Base-by-base conservation (phyloP, 495 filamentous ascomycete species). In the Xylaria cubensis region DNA sequence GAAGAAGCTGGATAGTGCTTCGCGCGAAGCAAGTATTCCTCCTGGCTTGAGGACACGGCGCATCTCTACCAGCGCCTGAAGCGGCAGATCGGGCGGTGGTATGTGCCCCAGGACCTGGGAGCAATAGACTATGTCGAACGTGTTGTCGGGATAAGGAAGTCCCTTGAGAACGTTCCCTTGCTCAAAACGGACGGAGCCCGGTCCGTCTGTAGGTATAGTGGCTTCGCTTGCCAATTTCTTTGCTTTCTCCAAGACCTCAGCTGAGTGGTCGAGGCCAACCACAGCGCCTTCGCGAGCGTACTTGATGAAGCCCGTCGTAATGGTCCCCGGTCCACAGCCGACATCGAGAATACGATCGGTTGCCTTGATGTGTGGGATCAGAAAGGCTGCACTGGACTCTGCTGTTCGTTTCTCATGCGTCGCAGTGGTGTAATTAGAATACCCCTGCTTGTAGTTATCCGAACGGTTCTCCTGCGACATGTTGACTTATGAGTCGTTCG, bases 61-160 rank as follows among this genome's bases (percentile, higher is more conserved):
- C 71, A 77, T 76, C 72, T 77, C 74, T 59, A 58, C n/a, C 64
- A 78, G 56, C 61, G 79, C 75, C 48, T 53, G 48, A 36, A 71
- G 62, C 0, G 63, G 72, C 34, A 69, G 29, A 29, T 75, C 71
- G 0, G 84, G 84, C 50, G 84, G 76, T 1, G 73, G 74, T 3
- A 90, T 71, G 75, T 92, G 88, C 32, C 84, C 77, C 4, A 90
- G 77, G 17, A 89, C 80, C 73, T 90, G 88, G 65, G 87, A 86
- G 63, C 78, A 80, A 67, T 84, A 84, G 9, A 90, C 84, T 4
- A 90, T 74, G 73, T 91, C 89, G 72, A 90, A 91, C 1, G 80
- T 80, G 4, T 76, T 77, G 71, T 88, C 85, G 26, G 71, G 70
- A 56, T 80, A 88, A 6, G 76, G 36, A 2, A 88, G 75, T 5